Percentiles rank a stretch among this genome's conserved stretches.
Evolutionary conservation across 805 yeast genomes (phyloP).

Genomic region (Kregervanrija pseudodelftensis): DNA sequence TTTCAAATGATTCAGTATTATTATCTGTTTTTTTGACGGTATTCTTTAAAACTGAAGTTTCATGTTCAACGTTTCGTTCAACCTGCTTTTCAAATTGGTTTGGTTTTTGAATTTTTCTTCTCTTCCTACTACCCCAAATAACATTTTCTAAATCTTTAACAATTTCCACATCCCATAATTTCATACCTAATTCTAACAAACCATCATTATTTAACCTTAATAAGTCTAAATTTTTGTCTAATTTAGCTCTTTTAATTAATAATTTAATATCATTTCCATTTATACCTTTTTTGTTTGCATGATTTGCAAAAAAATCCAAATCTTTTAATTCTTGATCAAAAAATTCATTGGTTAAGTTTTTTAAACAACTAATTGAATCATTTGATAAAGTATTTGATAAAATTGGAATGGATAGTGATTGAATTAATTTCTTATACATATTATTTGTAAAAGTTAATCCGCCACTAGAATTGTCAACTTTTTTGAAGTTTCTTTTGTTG

Average conservation of each 20-base stretch:
- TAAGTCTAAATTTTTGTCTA: constrained; percentile 6
- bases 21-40: not conserved
- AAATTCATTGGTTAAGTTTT: constrained; percentile 29
- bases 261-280: constrained; percentile 29
- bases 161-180: constrained; percentile 10
- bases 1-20: not conserved
- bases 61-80: too few species aligned
- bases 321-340: constrained; percentile 29
- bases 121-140: constrained; percentile 3
- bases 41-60: too few species aligned
- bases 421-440: constrained; percentile 11
- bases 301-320: constrained; percentile 28
- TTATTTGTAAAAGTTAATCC: constrained; percentile 5
- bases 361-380: constrained; percentile 22
- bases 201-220: not conserved
- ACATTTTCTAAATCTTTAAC: constrained; percentile 8
- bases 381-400: constrained; percentile 13
- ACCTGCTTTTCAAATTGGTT: too few species aligned
- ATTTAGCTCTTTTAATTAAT: constrained; percentile 24
- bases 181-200: constrained; percentile 7
- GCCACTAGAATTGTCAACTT: not conserved
- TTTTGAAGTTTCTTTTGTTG: not conserved
- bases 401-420: constrained; percentile 13
- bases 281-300: constrained; percentile 24
- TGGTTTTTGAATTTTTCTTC: not conserved